phyloP scores from a whole-genome alignment of 345 rosid species.

The Zanthoxylum bungeanum region DNA sequence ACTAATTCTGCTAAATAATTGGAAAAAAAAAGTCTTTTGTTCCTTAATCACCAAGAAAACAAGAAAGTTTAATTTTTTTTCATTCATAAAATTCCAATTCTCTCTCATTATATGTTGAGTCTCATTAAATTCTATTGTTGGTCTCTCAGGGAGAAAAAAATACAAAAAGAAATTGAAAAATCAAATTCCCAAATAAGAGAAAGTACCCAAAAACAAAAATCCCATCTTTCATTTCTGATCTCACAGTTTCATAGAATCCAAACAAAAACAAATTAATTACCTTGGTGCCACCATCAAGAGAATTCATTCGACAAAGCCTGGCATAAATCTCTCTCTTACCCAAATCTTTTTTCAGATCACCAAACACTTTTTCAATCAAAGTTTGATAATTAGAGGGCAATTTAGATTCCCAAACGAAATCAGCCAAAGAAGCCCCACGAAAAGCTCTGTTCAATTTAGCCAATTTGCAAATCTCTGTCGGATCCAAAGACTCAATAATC shows the following conservation, averaged over 20 bases:
- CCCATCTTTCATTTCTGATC: no score
- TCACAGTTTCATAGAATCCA: background rate
- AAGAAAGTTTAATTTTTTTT: background rate
- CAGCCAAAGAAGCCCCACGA: slow-evolving; percentile 93
- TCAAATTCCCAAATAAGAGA: background rate
- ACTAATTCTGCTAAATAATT: background rate
- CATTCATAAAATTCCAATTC: no score
- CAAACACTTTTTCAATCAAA: slow-evolving; percentile 53
- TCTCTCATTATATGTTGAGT: no score
- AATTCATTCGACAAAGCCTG: slow-evolving; percentile 54
- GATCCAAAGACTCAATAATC: slow-evolving; percentile 62
- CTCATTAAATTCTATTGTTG: no score
- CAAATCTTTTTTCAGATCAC: slow-evolving; percentile 35
- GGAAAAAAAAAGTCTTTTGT: background rate
- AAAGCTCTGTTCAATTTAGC: slow-evolving; percentile 72
- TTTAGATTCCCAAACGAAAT: slow-evolving; percentile 91
- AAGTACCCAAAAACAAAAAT: no score
- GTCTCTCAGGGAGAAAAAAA: no score
- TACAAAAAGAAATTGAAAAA: no score
- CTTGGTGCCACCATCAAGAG: slow-evolving; percentile 77
- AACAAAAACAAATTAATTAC: slow-evolving; percentile 26
- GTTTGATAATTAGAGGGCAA: slow-evolving; percentile 62
- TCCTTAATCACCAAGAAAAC: background rate
- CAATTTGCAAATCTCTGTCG: slow-evolving; percentile 77
- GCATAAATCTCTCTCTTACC: slow-evolving; percentile 68